A percentile compares a stretch with the other conserved stretches of the same genome.
Conservation (phyloP, 2,329 filamentous ascomycete species). For the Lasiodiplodia theobromae region DNA sequence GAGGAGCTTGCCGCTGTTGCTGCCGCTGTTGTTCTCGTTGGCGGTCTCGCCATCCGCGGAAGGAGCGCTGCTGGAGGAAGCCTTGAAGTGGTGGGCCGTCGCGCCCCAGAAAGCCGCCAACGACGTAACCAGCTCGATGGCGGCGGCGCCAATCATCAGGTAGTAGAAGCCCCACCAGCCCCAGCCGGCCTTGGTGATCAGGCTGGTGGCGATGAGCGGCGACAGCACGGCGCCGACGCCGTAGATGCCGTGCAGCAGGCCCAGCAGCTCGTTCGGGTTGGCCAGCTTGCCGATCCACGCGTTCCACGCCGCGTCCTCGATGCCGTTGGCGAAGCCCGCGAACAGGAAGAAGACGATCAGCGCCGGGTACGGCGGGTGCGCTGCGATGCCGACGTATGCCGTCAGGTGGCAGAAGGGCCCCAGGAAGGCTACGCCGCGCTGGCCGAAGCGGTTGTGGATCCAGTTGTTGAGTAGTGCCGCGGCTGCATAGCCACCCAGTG, state of each 20-base stretch:
- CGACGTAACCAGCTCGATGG: constrained; percentile 62
- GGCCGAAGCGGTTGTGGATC: constrained; percentile 62
- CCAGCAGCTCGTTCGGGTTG: constrained; percentile 75
- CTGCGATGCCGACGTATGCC: constrained; percentile 68
- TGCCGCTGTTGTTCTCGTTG: not conserved
- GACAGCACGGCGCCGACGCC: constrained; percentile 73
- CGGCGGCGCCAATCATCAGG: constrained; percentile 69
- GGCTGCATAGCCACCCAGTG: constrained; percentile 62
- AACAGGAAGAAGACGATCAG: constrained; percentile 70
- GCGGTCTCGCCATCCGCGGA: not conserved
- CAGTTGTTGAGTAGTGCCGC: constrained; percentile 50
- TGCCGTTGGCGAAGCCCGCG: constrained; percentile 73
- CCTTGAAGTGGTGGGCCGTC: constrained; percentile 64
- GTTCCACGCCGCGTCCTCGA: constrained; percentile 69
- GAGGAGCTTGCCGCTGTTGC: constrained; percentile 55
- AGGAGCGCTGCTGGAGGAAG: constrained; percentile 39
- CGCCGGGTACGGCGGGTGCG: constrained; percentile 74
- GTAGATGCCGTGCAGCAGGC: constrained; percentile 75
- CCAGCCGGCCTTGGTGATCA: constrained; percentile 69
- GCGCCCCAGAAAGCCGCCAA: constrained; percentile 68
- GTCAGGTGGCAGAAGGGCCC: constrained; percentile 67
- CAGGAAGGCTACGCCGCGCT: constrained; percentile 73
- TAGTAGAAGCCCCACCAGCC: constrained; percentile 81
- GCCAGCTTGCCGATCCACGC: constrained; percentile 75
- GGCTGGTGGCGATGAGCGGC: constrained; percentile 74